Base-by-base conservation (phyloP, 495 filamentous ascomycete species). In the Neurospora sp. region DNA sequence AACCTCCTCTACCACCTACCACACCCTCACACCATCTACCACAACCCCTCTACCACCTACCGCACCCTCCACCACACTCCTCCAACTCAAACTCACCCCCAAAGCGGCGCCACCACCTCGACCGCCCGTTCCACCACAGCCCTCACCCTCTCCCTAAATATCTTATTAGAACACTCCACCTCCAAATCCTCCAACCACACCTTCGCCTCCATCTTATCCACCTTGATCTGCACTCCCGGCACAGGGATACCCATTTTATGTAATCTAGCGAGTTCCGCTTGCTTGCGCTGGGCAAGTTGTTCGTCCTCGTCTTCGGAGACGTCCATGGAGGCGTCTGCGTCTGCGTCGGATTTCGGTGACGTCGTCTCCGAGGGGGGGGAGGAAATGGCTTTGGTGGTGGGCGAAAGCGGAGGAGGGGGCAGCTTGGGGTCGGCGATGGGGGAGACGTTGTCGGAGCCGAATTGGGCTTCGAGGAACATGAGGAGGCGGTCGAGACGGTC, bases 391-490 rank as follows among this genome's bases (percentile, higher is more conserved):
- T 72, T 78, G 77, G n/a, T 74, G 39, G 46, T 31, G 11, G 62
- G 46, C 4, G 77, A 75, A 14, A 1, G 74, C 78, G 7, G 71
- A 77, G 4, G 82, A 73, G 5, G 82, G 72, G 3, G 82, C 76
- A 5, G 90, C 77, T 70, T 90, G 90, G 93, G 93, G 0, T 86
- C 85, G 35, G 89, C 86, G 76, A 98, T 91, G 1, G 94, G 94
- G 0, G 86, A 82, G 18, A 93, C 83, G 76, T 93, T 90, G 70
- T 93, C 88, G 23, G 88, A 85, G 54, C 96, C 96, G 78, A 99
- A 99, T 79, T 99, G 96, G 3, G 94, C 92, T 83, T 99, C 96
- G 35, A 99, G 91, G 86, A 98, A 97, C 89, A 97, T 92, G 82
- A 93, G 91, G 39, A 99, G 89, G 39, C 95, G 91, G 37, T 89